Percentiles rank a stretch among this genome's conserved stretches.
Conservation (phyloP, 139 green algal genomes). For the Desmodesmus armatus region DNA sequence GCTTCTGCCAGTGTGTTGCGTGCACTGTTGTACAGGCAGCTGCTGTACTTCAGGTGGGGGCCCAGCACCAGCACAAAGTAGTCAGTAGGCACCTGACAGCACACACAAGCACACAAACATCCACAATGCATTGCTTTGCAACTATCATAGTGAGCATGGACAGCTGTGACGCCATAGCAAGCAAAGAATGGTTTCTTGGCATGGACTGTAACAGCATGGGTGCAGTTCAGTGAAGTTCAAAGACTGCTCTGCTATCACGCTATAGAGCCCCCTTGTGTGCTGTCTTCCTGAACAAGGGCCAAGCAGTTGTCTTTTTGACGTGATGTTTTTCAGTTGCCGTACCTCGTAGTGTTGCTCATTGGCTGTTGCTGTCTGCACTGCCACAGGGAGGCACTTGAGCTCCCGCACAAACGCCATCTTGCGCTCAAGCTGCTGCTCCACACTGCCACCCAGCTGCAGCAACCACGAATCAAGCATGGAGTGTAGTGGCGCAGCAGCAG, state of each 20-base stretch:
- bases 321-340: neutral
- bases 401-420: constrained; percentile 77
- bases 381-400: constrained; percentile 85
- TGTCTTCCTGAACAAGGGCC: no score
- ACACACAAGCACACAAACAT: neutral
- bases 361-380: constrained; percentile 84
- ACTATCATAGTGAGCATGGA: no score
- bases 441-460: constrained; percentile 23
- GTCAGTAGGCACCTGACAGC: constrained; percentile 85
- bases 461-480: neutral
- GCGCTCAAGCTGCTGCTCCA: constrained; percentile 38
- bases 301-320: no score
- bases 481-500: neutral
- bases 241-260: no score
- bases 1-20: constrained; percentile 81
- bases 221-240: no score
- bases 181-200: no score
- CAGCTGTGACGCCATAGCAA: no score
- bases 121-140: neutral
- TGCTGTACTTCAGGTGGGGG: constrained; percentile 93
- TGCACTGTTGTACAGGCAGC: constrained; percentile 82
- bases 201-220: neutral
- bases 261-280: no score
- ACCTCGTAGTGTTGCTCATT: constrained; percentile 97
- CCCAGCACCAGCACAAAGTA: constrained; percentile 94